Base-by-base conservation (phyloP, 148 eudicot genomes). In the Amaranthus cruentus region DNA sequence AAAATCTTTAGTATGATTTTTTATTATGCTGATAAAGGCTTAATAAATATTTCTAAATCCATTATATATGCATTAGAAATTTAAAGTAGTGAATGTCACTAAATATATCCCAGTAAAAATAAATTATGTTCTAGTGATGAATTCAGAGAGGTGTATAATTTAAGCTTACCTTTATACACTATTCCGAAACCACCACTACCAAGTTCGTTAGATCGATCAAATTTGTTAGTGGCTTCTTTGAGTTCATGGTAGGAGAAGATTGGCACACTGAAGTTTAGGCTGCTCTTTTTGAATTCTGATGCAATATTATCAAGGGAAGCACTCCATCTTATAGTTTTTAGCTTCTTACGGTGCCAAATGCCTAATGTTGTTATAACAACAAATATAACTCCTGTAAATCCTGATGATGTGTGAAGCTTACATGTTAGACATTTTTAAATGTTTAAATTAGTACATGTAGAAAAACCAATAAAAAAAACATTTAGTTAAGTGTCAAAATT, bases 161-260 rank as follows among this genome's bases (percentile, higher is more conserved):
- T 14, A 58, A 68, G 51, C 77, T 79, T 83, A 87, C 91, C 91
- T 58, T 82, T 47, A 66, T 87, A 86, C 38, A 87, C 91, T 7
- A 80, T 81, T 74, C 91, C 89, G 67, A 80, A 87, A 12, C 88
- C 94, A 62, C 94, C 94, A 73, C 87, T 83, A 21, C 94, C 94
- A 48, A 89, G 84, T 81, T 85, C 89, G 60, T 66, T 82, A 3
- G 79, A 57, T n/a, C 75, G 49, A 76, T 84, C 78, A 55, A 90
- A 90, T 44, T 75, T 64, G 55, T 82, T 58, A 3, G 91, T 90
- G 54, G 89, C 90, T 61, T 81, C 81, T 79, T 76, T 56, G 49
- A 84, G 87, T 59, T 81, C 84, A 11, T 12, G 56, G 76, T 84
- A 78, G 46, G 84, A 72, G 59, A 81, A 84, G 70, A 84, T 57